Percentiles rank a stretch among this genome's conserved stretches.
Conservation (phyloP, 345 rosid species). For the Lepidium africanum region DNA sequence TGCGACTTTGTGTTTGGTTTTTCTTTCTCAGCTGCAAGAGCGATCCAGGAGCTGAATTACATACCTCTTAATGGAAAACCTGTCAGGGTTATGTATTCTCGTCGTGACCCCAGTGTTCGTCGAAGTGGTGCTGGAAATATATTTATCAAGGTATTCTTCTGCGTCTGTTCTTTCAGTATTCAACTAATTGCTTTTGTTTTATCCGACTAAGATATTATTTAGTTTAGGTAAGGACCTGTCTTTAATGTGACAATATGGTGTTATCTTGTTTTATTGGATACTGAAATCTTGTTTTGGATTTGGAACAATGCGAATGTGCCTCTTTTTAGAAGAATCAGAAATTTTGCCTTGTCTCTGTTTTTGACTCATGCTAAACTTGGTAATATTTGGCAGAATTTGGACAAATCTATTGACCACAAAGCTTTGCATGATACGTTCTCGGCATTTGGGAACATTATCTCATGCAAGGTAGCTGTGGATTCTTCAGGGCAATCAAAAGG, state of each 20-base stretch:
- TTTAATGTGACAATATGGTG: not conserved
- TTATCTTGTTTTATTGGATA: not conserved
- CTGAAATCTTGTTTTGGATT: not conserved
- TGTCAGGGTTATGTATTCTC: slow-evolving; percentile 82
- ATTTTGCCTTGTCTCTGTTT: not conserved
- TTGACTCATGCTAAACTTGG: not conserved
- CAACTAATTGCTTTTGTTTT: not conserved
- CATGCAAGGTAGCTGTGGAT: slow-evolving; percentile 93
- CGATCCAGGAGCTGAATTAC: slow-evolving; percentile 71
- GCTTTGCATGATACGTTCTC: slow-evolving; percentile 83
- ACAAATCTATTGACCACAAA: slow-evolving; percentile 83
- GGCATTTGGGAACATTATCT: slow-evolving; percentile 70
- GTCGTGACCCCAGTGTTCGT: slow-evolving; percentile 65
- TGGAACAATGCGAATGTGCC: not conserved
- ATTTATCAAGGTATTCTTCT: slow-evolving; percentile 60
- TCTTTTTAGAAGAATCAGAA: too few relatives aligned
- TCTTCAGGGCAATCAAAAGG: slow-evolving; percentile 80
- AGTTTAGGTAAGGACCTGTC: not conserved
- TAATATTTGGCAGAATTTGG: slow-evolving; percentile 58
- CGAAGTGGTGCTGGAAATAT: slow-evolving; percentile 96
- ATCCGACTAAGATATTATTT: not conserved
- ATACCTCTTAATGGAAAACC: slow-evolving; percentile 69
- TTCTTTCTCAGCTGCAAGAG: slow-evolving; percentile 65
- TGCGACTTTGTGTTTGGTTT: not conserved
- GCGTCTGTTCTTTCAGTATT: not conserved